phyloP scores from a whole-genome alignment of 1,284 basidiomycete species.

The Heterobasidion occidentale region DNA sequence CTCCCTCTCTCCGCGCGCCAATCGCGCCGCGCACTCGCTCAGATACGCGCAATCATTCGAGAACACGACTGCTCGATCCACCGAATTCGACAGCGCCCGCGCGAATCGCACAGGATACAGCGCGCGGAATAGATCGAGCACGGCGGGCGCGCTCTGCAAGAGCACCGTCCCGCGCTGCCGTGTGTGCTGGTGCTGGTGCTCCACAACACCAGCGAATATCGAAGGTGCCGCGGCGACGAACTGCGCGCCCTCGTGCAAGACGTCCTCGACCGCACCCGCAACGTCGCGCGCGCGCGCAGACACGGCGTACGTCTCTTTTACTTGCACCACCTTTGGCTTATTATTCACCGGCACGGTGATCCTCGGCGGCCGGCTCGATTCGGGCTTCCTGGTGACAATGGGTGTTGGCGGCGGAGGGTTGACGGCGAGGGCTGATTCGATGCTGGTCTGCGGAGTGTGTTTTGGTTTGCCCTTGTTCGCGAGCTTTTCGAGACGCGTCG shows the following conservation, averaged over 20 bases:
- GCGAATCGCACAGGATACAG: constrained; percentile 71
- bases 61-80: constrained; percentile 68
- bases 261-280: constrained; percentile 49
- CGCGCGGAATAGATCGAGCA: constrained; percentile 78
- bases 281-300: constrained; percentile 50
- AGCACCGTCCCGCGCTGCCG: constrained; percentile 22
- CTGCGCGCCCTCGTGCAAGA: constrained; percentile 50
- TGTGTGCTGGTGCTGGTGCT: constrained; percentile 9
- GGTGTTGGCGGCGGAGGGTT: constrained; percentile 19
- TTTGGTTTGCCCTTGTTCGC: constrained; percentile 39
- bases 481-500: constrained; percentile 50
- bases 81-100: constrained; percentile 39
- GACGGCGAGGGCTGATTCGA: constrained; percentile 13
- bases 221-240: constrained; percentile 37
- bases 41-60: constrained; percentile 85
- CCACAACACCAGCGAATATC: constrained; percentile 28
- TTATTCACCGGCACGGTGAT: constrained; percentile 5
- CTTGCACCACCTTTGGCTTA: not conserved
- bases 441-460: constrained; percentile 11
- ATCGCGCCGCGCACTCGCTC: constrained; percentile 34
- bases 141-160: constrained; percentile 52
- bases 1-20: constrained; percentile 24
- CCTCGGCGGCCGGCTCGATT: constrained; percentile 2
- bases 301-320: constrained; percentile 50
- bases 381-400: constrained; percentile 2